Evolutionary conservation across 2,329 filamentous ascomycete species (phyloP), one percentile per base, ranked within the genome.

Genomic region (Venturia aucupariae): DNA sequence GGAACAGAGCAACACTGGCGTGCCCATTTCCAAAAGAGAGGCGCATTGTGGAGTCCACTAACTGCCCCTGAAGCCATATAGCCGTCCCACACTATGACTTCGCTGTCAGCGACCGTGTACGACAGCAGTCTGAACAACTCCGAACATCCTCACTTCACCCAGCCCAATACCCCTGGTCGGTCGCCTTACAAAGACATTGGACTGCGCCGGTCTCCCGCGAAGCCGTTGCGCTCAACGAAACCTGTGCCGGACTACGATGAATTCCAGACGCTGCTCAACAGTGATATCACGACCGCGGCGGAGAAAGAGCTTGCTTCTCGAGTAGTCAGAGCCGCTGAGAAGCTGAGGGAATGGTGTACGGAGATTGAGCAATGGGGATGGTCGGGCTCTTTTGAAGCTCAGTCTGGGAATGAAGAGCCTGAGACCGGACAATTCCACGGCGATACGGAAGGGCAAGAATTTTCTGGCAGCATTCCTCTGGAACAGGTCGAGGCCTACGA

Each of bases 281-380:
- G 91, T 65, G 82, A 86, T 66, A 79, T 78, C 42, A 84, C 87
- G 19, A 86, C 87, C 1, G 76, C 81, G 3, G 77, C 83, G 30
- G 88, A 93, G 74, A 84, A 87, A 69, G 86, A 88, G 19, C 86
- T 93, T 73, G 89, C 87, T 51, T 80, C 87, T 70, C 83, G 85
- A 67, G 86, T 89, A 54, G 89, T 89, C 51, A 75, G 86, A 66
- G 86, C 88, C 19, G 88, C 88, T 15, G 84, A 87, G 69, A 86
- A 84, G 67, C 84, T 94, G 67, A 82, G 87, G 73, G 82, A 84
- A 71, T 94, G 90, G 90, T 80, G 89, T 32, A 79, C 84, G n/a
- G 90, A 94, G 77, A 79, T 94, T 46, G 78, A 81, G 65, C 73
- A 77, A 66, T 88, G 85, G 85, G 72, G 75, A 24, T 88, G 85